Conservation (phyloP, 1,139 yeast species). For the Debaryomycetaceae sp. region DNA sequence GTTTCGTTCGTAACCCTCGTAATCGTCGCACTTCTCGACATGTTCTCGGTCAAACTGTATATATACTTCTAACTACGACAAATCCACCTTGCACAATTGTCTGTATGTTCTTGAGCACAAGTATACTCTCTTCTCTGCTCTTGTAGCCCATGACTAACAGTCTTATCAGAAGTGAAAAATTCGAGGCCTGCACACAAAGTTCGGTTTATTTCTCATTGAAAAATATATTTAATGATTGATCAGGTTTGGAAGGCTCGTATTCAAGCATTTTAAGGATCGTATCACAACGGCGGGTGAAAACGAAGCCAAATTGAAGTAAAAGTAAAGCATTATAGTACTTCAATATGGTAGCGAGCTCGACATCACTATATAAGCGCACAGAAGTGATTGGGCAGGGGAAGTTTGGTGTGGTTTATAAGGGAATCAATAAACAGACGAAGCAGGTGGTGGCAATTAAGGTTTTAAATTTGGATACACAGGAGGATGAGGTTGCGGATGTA, state of each 20-base stretch:
- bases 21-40: slow-evolving; percentile 46
- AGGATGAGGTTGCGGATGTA: slow-evolving; percentile 92
- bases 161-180: neutral
- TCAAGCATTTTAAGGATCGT: neutral
- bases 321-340: no score
- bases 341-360: slow-evolving; percentile 1
- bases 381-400: slow-evolving; percentile 95
- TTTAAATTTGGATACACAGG: slow-evolving; percentile 85
- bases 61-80: no score
- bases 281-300: neutral
- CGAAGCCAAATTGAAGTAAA: no score
- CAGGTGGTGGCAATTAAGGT: slow-evolving; percentile 91
- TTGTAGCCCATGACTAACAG: neutral
- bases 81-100: no score
- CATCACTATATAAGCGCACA: slow-evolving; percentile 59
- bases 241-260: neutral
- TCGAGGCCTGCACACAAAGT: neutral
- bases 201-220: neutral
- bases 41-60: no score
- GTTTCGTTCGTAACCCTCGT: slow-evolving; percentile 88
- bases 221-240: no score
- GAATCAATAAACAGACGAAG: slow-evolving; percentile 60
- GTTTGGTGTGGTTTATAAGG: slow-evolving; percentile 95
- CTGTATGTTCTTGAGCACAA: no score
- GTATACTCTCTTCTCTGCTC: neutral